Conservation (phyloP, 306 rosid genomes). For the Boehmeria nivea region DNA sequence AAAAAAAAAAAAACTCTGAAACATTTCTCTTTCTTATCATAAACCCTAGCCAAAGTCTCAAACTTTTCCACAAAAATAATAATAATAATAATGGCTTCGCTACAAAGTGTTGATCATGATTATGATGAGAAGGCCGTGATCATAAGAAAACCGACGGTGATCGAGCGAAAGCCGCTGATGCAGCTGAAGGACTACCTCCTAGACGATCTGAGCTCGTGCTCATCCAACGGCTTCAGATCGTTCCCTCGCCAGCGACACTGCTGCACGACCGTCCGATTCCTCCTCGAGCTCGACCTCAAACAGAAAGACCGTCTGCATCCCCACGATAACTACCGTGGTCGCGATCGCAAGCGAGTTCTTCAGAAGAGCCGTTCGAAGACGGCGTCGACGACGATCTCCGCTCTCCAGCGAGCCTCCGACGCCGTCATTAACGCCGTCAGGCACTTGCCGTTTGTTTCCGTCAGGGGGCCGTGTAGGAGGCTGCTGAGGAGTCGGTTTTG, state of each 20-base stretch:
- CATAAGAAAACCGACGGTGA: background rate
- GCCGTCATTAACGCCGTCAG: constrained; percentile 50
- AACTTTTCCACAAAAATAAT: background rate
- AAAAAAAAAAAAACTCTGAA: too few relatives aligned
- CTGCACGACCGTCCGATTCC: constrained; percentile 50
- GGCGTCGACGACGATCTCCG: constrained; percentile 29
- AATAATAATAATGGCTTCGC: background rate
- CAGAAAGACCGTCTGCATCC: constrained; percentile 1
- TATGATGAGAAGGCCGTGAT: background rate
- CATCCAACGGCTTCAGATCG: constrained; percentile 77
- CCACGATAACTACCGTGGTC: background rate
- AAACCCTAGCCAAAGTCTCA: background rate
- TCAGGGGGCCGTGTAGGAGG: too few relatives aligned
- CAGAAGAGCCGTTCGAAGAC: constrained; percentile 16
- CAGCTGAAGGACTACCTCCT: constrained; percentile 58
- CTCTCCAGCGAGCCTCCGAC: constrained; percentile 51
- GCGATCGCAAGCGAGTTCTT: constrained; percentile 1
- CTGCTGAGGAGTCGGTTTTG: constrained; percentile 38
- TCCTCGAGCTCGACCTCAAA: constrained; percentile 46
- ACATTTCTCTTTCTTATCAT: constrained; percentile 4
- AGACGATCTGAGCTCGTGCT: constrained; percentile 69
- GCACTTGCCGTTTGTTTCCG: constrained; percentile 33
- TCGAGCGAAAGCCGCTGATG: constrained; percentile 22
- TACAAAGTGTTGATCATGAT: background rate
- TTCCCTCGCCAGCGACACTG: constrained; percentile 62